phyloP scores from a whole-genome alignment of 305 asterid species.

The Solanum hybrid region DNA sequence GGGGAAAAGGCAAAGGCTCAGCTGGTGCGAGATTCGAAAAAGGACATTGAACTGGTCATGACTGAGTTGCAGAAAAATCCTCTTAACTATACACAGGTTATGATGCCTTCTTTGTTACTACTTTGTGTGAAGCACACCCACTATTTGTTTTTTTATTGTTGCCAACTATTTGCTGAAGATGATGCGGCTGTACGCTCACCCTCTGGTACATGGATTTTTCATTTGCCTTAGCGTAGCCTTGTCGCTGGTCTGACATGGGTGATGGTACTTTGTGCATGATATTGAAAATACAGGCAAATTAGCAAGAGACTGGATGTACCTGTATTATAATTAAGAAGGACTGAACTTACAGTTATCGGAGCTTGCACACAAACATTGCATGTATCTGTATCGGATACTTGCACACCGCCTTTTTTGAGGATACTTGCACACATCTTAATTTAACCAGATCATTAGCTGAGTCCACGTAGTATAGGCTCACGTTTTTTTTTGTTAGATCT shows the following conservation, averaged over 20 bases:
- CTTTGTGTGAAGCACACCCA: not conserved
- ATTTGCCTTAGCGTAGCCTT: not conserved
- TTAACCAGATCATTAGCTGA: not conserved
- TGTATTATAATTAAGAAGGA: not conserved
- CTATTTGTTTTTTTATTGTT: not conserved
- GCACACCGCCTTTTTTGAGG: not conserved
- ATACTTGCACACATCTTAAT: not conserved
- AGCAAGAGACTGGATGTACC: not conserved
- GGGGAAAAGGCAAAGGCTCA: conserved; percentile 98
- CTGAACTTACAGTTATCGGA: not conserved
- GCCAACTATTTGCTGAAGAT: not conserved
- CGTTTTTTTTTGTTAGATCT: not conserved
- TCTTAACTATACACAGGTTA: conserved; percentile 88
- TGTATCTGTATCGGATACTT: not conserved
- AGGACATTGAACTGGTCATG: conserved; percentile 46
- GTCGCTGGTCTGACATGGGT: not conserved
- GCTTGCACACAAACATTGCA: not conserved
- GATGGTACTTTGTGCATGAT: not conserved
- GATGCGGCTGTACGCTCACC: not conserved
- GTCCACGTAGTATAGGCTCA: not conserved
- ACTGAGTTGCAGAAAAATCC: conserved; percentile 92
- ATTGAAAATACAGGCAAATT: not conserved
- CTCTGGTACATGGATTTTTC: not conserved
- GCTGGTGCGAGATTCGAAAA: conserved; percentile 76
- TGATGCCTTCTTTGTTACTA: not conserved